phyloP scores from a whole-genome alignment of 78 protist species.

The Polysphondylium violaceum region DNA sequence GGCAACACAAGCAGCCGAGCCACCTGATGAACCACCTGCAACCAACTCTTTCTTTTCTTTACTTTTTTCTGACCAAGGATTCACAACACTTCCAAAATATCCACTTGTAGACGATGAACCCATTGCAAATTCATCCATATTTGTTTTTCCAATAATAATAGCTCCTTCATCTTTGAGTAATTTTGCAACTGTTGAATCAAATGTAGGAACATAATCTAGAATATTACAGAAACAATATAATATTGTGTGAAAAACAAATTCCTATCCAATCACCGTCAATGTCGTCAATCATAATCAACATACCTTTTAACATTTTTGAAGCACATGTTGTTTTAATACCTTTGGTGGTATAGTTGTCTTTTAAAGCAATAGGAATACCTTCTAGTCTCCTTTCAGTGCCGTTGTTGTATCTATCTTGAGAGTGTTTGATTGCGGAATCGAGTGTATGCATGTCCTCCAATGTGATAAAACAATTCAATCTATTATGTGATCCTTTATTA shows the following conservation, averaged over 20 bases:
- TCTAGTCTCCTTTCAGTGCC: slow-evolving; percentile 32
- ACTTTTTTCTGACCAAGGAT: slow-evolving; percentile 30
- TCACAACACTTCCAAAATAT: slow-evolving; percentile 12
- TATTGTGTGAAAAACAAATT: not conserved
- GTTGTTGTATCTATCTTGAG: not conserved
- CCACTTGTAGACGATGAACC: slow-evolving; percentile 70
- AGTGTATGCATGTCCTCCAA: not conserved
- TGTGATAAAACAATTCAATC: slow-evolving; percentile 5
- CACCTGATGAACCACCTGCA: slow-evolving; percentile 89
- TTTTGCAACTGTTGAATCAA: slow-evolving; percentile 83
- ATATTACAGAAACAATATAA: not conserved
- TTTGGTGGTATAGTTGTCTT: slow-evolving; percentile 88
- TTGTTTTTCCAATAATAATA: slow-evolving; percentile 90
- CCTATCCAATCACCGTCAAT: not conserved
- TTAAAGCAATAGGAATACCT: slow-evolving; percentile 89
- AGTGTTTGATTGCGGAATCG: not conserved
- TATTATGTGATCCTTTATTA: not conserved
- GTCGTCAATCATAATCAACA: not conserved
- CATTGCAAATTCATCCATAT: slow-evolving; percentile 96
- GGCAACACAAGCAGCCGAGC: slow-evolving; percentile 85
- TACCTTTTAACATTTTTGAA: slow-evolving; percentile 78
- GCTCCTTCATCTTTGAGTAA: slow-evolving; percentile 85
- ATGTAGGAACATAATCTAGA: slow-evolving; percentile 84
- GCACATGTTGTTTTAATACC: slow-evolving; percentile 80
- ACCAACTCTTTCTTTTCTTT: not conserved